Evolutionary conservation across 495 filamentous ascomycete genomes (phyloP), one percentile per base, ranked within the genome.

Genomic region (Penicillium angulare): DNA sequence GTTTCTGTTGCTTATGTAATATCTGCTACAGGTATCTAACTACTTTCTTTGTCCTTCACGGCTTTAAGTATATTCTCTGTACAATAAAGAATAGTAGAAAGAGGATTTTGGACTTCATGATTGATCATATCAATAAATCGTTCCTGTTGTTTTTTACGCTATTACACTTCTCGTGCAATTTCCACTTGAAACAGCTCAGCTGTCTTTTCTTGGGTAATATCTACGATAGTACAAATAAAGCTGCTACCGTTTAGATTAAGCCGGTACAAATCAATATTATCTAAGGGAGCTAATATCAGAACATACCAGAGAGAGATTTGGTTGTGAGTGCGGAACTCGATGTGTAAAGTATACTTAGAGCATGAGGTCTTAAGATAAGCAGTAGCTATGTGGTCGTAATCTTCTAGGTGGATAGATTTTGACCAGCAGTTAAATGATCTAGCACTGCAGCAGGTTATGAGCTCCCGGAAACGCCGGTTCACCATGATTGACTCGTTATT

Each of bases 81-180:
- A 60, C 87, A 91, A 66, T 92, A 87, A 26, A 92, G 67, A 40
- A 92, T 90, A 8, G 89, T 88, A 39, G 82, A 86, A 8, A 93
- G 74, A 1, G 90, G 90, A 53, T 93, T 95, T 8, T 89, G 81
- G 76, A 93, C 88, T 60, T 95, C 89, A 58, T 95, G 89, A 53
- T 86, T 89, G 6, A 87, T 91, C 53, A 90, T 92, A 64, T 92
- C 89, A 59, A 93, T 92, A 64, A 92, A 95, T 50, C 90, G 90
- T 60, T 93, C 85, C 54, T 87, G 84, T 51, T 86, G 81, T 29
- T 80, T 69, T 60, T 88, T 87, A 33, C 80, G 76, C 50, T 84
- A 81, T 41, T 86, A 76, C 5, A 81, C 86, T 60, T 83, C 84
- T 53, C 80, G 73, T 27, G 84, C 82, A 55, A 81, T 75, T 45